Evolutionary conservation across 2,329 filamentous ascomycete genomes (phyloP).

Genomic region (Fusarium odoratissimum): DNA sequence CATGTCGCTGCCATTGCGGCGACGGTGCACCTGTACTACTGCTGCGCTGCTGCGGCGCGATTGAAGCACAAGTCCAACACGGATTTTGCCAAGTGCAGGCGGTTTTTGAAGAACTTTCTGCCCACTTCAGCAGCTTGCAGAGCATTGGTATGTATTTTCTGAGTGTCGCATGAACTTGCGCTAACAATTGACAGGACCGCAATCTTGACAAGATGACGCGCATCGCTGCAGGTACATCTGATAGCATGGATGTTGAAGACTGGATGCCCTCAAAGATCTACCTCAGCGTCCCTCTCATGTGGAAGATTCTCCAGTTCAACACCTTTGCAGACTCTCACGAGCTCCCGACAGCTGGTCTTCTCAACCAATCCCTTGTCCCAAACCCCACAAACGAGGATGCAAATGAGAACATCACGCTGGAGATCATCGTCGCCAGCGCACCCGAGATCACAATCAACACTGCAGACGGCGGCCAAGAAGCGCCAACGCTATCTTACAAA

Average conservation of each 20-base stretch:
- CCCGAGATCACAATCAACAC: slow-evolving; percentile 64
- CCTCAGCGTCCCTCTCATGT: slow-evolving; percentile 64
- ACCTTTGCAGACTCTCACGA: slow-evolving; percentile 53
- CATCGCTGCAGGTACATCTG: slow-evolving; percentile 59
- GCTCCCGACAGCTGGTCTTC: slow-evolving; percentile 52
- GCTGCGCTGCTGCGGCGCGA: slow-evolving; percentile 60
- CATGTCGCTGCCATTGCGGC: slow-evolving; percentile 64
- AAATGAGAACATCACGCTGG: slow-evolving; percentile 55
- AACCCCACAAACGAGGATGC: slow-evolving; percentile 45
- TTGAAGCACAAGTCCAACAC: slow-evolving; percentile 64
- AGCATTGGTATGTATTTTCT: slow-evolving; percentile 53
- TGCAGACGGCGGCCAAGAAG: slow-evolving; percentile 62
- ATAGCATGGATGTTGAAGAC: slow-evolving; percentile 60
- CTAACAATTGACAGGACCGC: slow-evolving; percentile 53
- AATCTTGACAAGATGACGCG: slow-evolving; percentile 61
- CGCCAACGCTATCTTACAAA: slow-evolving; percentile 55
- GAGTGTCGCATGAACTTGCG: background rate
- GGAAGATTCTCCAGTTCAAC: slow-evolving; percentile 63
- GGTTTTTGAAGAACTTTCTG: slow-evolving; percentile 61
- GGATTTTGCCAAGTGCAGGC: slow-evolving; percentile 62
- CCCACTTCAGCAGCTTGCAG: slow-evolving; percentile 59
- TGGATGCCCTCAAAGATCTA: slow-evolving; percentile 65
- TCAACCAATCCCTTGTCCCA: slow-evolving; percentile 56
- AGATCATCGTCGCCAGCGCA: slow-evolving; percentile 63
- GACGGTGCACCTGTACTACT: slow-evolving; percentile 65